Evolutionary conservation across 2,329 filamentous ascomycete species (phyloP).

Genomic region (Colletotrichum sublineola): DNA sequence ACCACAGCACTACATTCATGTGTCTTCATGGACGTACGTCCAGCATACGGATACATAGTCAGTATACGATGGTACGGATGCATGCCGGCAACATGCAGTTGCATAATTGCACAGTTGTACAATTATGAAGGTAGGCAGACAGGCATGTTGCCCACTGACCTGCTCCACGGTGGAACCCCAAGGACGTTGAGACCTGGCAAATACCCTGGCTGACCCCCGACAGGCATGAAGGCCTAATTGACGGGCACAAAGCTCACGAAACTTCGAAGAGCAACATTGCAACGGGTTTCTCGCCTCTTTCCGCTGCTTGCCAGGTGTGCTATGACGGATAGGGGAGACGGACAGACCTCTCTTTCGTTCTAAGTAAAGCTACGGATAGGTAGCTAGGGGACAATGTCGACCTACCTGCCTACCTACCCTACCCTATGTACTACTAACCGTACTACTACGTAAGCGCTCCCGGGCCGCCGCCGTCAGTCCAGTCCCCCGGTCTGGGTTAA

Average conservation of each 20-base stretch:
- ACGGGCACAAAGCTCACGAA: conserved; percentile 26
- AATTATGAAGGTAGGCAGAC: neutral
- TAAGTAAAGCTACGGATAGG: neutral
- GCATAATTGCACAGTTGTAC: conserved; percentile 9
- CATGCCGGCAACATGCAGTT: conserved; percentile 11
- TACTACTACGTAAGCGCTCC: neutral
- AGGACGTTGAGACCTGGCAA: conserved; percentile 24
- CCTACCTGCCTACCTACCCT: neutral
- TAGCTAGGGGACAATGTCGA: neutral
- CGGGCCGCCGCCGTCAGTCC: neutral
- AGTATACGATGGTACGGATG: too few relatives aligned
- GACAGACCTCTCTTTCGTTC: neutral
- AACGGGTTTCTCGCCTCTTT: conserved; percentile 12
- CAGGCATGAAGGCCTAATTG: conserved; percentile 26
- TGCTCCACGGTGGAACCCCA: conserved; percentile 30
- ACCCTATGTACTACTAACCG: too few relatives aligned
- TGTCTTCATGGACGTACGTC: neutral
- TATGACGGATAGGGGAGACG: conserved; percentile 4
- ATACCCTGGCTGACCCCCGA: conserved; percentile 11
- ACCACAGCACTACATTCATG: neutral
- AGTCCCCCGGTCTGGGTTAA: neutral
- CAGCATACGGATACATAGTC: neutral
- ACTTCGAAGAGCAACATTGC: neutral
- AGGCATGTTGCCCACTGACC: conserved; percentile 5
- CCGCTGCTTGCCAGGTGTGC: neutral